Percentiles rank a stretch among this genome's conserved stretches.
Conservation (phyloP, 2,329 filamentous ascomycete species). For the Colletotrichum noveboracense region DNA sequence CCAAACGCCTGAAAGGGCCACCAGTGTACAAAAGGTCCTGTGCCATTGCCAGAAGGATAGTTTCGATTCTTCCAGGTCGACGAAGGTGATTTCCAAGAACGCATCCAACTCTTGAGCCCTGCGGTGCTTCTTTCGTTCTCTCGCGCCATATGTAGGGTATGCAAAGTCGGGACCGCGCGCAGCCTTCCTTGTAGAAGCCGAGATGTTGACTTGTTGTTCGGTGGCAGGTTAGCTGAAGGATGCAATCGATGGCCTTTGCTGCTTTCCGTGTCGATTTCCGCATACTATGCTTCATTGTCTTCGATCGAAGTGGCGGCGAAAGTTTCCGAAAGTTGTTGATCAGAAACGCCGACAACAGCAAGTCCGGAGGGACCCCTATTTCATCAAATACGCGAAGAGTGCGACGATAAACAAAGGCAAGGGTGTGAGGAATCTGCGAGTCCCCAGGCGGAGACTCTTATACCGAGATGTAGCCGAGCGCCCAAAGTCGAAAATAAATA, state of each 20-base stretch:
- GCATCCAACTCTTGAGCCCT: not conserved
- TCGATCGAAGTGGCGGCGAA: not conserved
- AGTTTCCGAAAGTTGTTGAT: no score
- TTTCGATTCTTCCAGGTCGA: not conserved
- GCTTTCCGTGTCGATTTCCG: not conserved
- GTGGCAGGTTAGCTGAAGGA: not conserved
- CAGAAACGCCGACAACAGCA: fast-evolving
- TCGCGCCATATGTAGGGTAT: not conserved
- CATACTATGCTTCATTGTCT: not conserved
- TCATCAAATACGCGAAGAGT: no score
- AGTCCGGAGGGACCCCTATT: no score
- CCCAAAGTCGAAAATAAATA: no score
- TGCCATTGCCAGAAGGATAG: not conserved
- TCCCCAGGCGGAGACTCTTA: no score
- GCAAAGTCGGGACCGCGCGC: not conserved
- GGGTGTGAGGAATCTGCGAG: no score
- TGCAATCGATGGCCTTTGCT: not conserved
- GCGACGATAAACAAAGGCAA: no score
- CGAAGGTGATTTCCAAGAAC: not conserved
- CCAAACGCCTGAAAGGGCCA: not conserved
- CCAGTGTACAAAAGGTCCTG: not conserved
- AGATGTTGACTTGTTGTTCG: not conserved
- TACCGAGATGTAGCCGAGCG: no score
- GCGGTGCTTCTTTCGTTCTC: not conserved
- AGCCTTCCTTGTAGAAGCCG: not conserved